Conservation (phyloP, 805 yeast genomes). For the Candida michaelii region DNA sequence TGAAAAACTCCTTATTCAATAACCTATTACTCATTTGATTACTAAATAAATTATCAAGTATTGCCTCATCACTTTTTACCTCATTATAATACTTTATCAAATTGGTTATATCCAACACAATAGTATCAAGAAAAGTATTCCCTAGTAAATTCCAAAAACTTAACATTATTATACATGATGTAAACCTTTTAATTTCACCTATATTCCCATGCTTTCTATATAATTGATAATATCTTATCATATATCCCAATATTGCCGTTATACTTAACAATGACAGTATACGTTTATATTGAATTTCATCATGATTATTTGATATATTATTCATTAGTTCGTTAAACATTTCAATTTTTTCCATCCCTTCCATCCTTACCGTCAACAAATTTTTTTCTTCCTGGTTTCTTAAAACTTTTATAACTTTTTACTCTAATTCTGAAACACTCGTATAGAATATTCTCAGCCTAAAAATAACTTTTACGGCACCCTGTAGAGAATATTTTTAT, state of each 20-base stretch:
- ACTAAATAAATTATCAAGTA: not conserved
- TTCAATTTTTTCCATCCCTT: conserved; percentile 1
- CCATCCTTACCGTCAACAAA: not conserved
- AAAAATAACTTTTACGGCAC: too few relatives aligned
- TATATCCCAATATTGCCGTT: not conserved
- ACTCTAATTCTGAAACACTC: too few relatives aligned
- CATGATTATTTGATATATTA: not conserved
- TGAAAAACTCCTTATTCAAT: not conserved
- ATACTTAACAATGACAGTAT: conserved; percentile 2
- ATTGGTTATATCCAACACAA: not conserved
- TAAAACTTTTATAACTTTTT: too few relatives aligned
- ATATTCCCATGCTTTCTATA: not conserved
- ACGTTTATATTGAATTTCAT: not conserved
- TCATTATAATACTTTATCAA: not conserved
- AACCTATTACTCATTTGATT: not conserved
- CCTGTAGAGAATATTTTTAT: too few relatives aligned
- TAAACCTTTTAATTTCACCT: not conserved
- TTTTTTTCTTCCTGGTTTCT: not conserved
- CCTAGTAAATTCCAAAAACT: conserved; percentile 2
- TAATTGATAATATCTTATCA: not conserved
- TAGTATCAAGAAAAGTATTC: not conserved
- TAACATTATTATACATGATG: conserved; percentile 1
- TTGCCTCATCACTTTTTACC: not conserved
- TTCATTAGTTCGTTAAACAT: conserved; percentile 3
- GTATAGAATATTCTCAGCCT: too few relatives aligned